phyloP scores from a whole-genome alignment of 495 filamentous ascomycete species.

The Cudoniella acicularis region DNA sequence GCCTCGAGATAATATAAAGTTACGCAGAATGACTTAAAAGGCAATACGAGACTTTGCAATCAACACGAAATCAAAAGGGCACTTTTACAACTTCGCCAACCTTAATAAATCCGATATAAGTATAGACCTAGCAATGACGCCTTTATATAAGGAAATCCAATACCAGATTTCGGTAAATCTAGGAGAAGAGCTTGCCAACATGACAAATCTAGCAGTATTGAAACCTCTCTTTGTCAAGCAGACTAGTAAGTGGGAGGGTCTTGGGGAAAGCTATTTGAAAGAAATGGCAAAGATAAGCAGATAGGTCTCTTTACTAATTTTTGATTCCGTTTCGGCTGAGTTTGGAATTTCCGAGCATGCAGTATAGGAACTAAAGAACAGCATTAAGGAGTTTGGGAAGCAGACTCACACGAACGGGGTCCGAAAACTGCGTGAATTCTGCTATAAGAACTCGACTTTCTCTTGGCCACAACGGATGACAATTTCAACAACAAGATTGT shows the following conservation, averaged over 20 bases:
- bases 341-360: neutral
- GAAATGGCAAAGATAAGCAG: neutral
- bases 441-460: constrained; percentile 2
- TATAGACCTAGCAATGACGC: too few relatives aligned
- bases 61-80: too few relatives aligned
- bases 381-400: neutral
- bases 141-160: constrained; percentile 18
- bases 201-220: constrained; percentile 22
- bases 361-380: neutral
- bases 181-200: constrained; percentile 18
- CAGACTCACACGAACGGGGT: neutral
- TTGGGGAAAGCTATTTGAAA: constrained; percentile 12
- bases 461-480: constrained; percentile 21
- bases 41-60: too few relatives aligned
- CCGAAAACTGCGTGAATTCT: constrained; percentile 1
- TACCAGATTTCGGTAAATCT: constrained; percentile 12
- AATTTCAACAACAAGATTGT: constrained; percentile 11
- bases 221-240: constrained; percentile 23
- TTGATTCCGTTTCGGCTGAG: neutral
- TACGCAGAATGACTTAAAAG: too few relatives aligned
- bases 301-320: neutral
- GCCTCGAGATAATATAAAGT: too few relatives aligned
- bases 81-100: too few relatives aligned
- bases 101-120: too few relatives aligned
- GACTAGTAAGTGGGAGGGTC: constrained; percentile 15